Conservation (phyloP, 352 stramenopile species). For the Pythium aristosporum region DNA sequence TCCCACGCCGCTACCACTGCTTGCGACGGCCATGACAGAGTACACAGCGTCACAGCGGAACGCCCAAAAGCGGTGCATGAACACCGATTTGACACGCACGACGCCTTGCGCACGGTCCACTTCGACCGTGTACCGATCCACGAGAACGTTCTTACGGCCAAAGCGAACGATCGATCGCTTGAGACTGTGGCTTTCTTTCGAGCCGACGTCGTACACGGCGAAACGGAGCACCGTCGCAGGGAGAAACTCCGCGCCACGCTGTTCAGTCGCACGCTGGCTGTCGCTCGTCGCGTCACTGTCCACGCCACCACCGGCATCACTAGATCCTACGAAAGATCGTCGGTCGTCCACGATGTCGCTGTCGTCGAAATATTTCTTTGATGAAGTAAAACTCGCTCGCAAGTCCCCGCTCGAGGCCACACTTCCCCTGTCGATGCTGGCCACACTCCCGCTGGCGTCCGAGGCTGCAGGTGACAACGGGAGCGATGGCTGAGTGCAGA, state of each 20-base stretch:
- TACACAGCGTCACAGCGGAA: constrained; percentile 73
- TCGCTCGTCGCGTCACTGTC: constrained; percentile 14
- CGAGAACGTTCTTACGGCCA: constrained; percentile 60
- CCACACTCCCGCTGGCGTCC: constrained; percentile 20
- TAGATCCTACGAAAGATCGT: constrained; percentile 16
- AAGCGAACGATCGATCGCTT: constrained; percentile 55
- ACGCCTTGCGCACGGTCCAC: constrained; percentile 70
- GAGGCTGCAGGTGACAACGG: constrained; percentile 8
- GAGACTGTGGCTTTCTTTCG: constrained; percentile 54
- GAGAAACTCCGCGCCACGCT: constrained; percentile 24
- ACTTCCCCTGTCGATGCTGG: constrained; percentile 4
- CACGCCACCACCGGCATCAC: constrained; percentile 8
- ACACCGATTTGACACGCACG: constrained; percentile 77
- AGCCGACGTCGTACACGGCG: constrained; percentile 69
- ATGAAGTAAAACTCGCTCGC: constrained; percentile 30
- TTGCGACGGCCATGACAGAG: constrained; percentile 10
- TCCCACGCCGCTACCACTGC: constrained; percentile 15
- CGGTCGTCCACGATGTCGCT: constrained; percentile 73
- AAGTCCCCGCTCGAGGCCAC: constrained; percentile 19
- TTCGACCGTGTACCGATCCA: constrained; percentile 80
- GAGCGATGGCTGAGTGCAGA: constrained; percentile 16
- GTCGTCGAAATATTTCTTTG: constrained; percentile 75
- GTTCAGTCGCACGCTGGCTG: not conserved
- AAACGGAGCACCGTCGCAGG: constrained; percentile 71
- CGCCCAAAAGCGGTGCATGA: constrained; percentile 80